Conservation (phyloP, 2,329 filamentous ascomycete species). For the Apiospora aurea region DNA sequence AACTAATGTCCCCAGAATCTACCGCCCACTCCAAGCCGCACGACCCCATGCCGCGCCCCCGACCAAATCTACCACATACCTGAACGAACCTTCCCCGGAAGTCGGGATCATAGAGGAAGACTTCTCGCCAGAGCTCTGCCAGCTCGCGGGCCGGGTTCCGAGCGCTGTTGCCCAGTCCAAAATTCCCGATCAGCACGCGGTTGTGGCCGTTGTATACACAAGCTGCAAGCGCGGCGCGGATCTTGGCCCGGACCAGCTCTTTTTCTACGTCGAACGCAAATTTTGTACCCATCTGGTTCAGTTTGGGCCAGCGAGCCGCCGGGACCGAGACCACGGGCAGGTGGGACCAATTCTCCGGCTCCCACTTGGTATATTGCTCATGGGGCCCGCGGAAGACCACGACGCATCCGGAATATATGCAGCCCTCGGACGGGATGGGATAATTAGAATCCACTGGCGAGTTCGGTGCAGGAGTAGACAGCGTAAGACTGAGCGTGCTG, state of each 20-base stretch:
- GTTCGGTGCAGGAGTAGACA: constrained; percentile 65
- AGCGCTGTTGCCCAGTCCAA: constrained; percentile 68
- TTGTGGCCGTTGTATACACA: constrained; percentile 66
- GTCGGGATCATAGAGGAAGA: constrained; percentile 68
- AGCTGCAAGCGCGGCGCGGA: constrained; percentile 73
- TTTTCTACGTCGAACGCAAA: constrained; percentile 77
- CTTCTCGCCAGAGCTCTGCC: constrained; percentile 70
- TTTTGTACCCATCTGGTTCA: constrained; percentile 69
- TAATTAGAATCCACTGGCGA: constrained; percentile 63
- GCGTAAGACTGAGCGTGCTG: constrained; percentile 74
- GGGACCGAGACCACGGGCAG: constrained; percentile 78
- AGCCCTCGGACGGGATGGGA: constrained; percentile 73
- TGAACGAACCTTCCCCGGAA: constrained; percentile 67
- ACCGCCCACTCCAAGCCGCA: not conserved
- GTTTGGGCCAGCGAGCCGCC: constrained; percentile 75
- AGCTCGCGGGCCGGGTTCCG: constrained; percentile 71
- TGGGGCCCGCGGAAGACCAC: constrained; percentile 77
- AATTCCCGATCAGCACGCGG: constrained; percentile 68
- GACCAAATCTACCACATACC: constrained; percentile 34
- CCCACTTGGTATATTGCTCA: constrained; percentile 66
- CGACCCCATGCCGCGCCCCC: not conserved
- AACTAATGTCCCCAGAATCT: not conserved
- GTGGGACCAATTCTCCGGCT: constrained; percentile 56
- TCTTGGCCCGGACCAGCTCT: constrained; percentile 76
- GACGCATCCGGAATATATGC: constrained; percentile 73